Percentiles rank a stretch among this genome's conserved stretches.
Evolutionary conservation across 768 basidiomycete genomes (phyloP).

Genomic region (Sporobolomyces roseus): DNA sequence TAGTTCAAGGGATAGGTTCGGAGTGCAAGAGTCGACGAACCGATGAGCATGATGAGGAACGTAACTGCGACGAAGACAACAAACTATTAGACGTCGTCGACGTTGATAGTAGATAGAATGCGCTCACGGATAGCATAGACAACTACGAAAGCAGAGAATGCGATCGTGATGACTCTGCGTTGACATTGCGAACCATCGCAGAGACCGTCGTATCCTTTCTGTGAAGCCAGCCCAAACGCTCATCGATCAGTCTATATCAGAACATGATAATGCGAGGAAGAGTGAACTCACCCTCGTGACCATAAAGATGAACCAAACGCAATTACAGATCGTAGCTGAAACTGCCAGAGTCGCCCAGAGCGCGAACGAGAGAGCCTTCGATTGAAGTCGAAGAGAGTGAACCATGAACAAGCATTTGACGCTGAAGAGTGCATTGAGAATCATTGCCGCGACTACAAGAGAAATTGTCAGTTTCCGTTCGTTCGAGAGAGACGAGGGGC

Average conservation of each 20-base stretch:
- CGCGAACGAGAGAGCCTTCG: conserved; percentile 1
- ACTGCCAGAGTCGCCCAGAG: conserved; percentile 5
- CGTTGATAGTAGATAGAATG: neutral
- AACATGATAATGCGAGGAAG: neutral
- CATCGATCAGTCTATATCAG: neutral
- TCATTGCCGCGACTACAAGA: neutral
- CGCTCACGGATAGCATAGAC: conserved; percentile 17
- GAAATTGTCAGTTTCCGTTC: neutral
- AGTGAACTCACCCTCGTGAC: neutral
- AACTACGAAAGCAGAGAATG: conserved; percentile 9
- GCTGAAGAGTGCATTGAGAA: conserved; percentile 19
- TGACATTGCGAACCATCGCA: conserved; percentile 2
- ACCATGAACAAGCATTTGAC: conserved; percentile 17
- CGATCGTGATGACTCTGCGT: neutral
- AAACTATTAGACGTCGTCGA: no score
- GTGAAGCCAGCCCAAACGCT: neutral
- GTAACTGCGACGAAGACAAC: neutral
- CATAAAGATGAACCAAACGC: conserved; percentile 29
- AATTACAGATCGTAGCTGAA: conserved; percentile 5
- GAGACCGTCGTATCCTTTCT: conserved; percentile 6
- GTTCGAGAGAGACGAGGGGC: neutral
- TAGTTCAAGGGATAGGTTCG: neutral
- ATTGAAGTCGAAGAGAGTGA: conserved; percentile 10
- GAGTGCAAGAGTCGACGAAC: neutral
- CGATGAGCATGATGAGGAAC: conserved; percentile 9